Conservation (phyloP, 352 stramenopile genomes). For the Blastocystis sp. region DNA sequence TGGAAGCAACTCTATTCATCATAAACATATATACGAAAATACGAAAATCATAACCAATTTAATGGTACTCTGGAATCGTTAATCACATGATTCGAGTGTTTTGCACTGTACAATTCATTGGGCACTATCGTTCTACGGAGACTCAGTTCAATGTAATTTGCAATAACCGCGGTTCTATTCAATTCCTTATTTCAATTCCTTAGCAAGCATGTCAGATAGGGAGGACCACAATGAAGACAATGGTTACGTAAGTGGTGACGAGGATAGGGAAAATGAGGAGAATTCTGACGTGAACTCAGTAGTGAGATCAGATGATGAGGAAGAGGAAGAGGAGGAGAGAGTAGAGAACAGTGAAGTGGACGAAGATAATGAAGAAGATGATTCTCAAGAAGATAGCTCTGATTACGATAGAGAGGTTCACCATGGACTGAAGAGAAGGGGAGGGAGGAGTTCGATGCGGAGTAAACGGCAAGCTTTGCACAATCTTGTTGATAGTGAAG, state of each 20-base stretch:
- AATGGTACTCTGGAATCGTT: not conserved
- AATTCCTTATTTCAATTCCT: not conserved
- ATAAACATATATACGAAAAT: not conserved
- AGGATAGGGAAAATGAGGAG: not conserved
- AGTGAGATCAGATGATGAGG: not conserved
- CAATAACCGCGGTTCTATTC: not conserved
- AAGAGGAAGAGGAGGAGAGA: not conserved
- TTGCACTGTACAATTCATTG: not conserved
- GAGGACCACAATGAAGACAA: not conserved
- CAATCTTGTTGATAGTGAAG: constrained; percentile 12
- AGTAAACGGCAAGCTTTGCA: not conserved
- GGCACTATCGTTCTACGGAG: not conserved
- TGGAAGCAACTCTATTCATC: not conserved
- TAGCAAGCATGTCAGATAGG: not conserved
- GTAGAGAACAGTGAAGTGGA: not conserved
- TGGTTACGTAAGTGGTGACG: not conserved
- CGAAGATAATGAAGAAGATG: constrained; percentile 44
- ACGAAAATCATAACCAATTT: not conserved
- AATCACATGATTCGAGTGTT: not conserved
- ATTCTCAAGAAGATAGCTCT: not conserved
- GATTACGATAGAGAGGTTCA: not conserved
- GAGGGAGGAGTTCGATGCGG: not conserved
- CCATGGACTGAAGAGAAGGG: not conserved
- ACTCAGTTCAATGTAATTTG: not conserved
- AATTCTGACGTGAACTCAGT: not conserved